Base-by-base conservation (phyloP, 164 flowering plant species). In the Taxillus chinensis region DNA sequence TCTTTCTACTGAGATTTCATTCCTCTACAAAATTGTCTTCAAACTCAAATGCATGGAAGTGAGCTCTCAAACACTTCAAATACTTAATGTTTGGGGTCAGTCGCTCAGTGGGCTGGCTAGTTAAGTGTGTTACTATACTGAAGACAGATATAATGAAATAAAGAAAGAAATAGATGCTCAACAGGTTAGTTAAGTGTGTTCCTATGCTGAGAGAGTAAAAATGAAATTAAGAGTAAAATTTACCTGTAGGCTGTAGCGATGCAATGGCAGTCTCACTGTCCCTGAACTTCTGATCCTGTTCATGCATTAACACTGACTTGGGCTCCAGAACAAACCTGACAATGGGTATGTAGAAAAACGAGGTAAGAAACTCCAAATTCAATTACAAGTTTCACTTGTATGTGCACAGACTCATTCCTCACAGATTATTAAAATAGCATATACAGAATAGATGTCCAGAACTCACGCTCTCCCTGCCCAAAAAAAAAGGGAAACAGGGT, bases 381-480 rank as follows among this genome's bases (percentile, higher is more conserved):
- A 48, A 48, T 12, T 8, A 15, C 27, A 51, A 51, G 3, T 14
- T 15, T 51, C 54, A 51, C 27, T 4, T 6, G 8, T 27, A 51
- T 5, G 27, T 48, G 11, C 54, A 51, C 54, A 51, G 5, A 14
- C 40, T 11, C 17, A 38, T 11, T 50, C 50, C 59, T 38, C n/a
- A 39, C 39, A 64, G 39, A 9, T 15, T 17, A 57, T 48, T 45
- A 63, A 54, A 51, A 42, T 16, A 3, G 54, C 43, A 62, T 12
- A 46, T 10, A 62, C 14, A 41, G 49, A 40, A 39, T 39, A 61
- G 43, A 8, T 48, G 62, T 64, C 64, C 59, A 51, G 55, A 49
- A 83, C 96, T 87, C 89, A 90, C 90, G 85, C 83, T 83, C 86
- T 78, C 67, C 96, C 95, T 90, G 95, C 77, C 76, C 72, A 72